Evolutionary conservation across 306 rosid genomes (phyloP).

Genomic region (cucumber (Cucumis sativus)): Cucumber_9930_V3 NC_026659.2:690501-691000

Average conservation of each 20-base stretch:
- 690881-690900: background rate
- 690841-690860: constrained; percentile 4
- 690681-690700: background rate
- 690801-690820: background rate
- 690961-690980: background rate
- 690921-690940: background rate
- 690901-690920: background rate
- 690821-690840: constrained; percentile 3
- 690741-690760: too few species aligned
- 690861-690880: constrained; percentile 8
- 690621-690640: background rate
- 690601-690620: background rate
- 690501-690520: background rate
- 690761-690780: background rate
- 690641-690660: background rate
- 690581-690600: background rate
- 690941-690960: background rate
- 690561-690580: background rate
- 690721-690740: too few species aligned
- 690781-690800: background rate
- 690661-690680: constrained; percentile 8
- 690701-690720: background rate
- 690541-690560: background rate
- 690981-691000: background rate
- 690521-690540: constrained; percentile 7